A percentile compares a stretch with the other conserved stretches of the same genome.
Conservation (phyloP, 164 flowering plant genomes). For the Platanus orientalis region DNA sequence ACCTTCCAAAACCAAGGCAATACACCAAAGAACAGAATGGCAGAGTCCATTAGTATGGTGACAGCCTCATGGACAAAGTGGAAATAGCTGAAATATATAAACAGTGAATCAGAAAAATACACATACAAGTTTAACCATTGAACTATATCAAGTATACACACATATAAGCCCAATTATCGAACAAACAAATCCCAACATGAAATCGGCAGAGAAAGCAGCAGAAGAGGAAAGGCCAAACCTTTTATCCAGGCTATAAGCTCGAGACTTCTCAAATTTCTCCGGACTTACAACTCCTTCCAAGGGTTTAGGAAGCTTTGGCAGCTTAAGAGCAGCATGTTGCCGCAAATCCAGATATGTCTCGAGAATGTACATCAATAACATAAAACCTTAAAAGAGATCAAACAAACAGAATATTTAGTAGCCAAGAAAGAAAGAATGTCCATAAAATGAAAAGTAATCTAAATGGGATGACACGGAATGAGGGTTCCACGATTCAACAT, state of each 20-base stretch:
- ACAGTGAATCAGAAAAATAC: slow-evolving; percentile 2
- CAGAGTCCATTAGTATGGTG: slow-evolving; percentile 66
- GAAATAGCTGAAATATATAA: slow-evolving; percentile 58
- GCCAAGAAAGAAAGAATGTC: background rate
- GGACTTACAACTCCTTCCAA: slow-evolving; percentile 79
- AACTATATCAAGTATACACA: background rate
- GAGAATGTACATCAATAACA: slow-evolving; percentile 71
- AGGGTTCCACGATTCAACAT: background rate
- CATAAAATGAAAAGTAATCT: background rate
- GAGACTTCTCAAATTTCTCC: slow-evolving; percentile 82
- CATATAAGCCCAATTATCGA: background rate
- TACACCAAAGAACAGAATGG: slow-evolving; percentile 71
- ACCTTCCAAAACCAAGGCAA: slow-evolving; percentile 99
- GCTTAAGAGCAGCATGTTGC: slow-evolving; percentile 77
- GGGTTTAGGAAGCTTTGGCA: slow-evolving; percentile 76
- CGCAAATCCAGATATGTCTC: slow-evolving; percentile 85
- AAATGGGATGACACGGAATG: background rate
- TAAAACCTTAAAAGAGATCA: slow-evolving; percentile 52
- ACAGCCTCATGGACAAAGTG: slow-evolving; percentile 84
- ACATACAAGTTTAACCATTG: background rate
- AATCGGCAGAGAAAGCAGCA: background rate
- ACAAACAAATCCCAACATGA: background rate
- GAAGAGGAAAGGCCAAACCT: slow-evolving; percentile 41
- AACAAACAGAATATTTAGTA: background rate
- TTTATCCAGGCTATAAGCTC: slow-evolving; percentile 91